These are phyloP conservation scores for Fusarium sp. DNA, from an alignment of 2,329 filamentous ascomycete genomes.

Conservation along the genomic window DNA sequence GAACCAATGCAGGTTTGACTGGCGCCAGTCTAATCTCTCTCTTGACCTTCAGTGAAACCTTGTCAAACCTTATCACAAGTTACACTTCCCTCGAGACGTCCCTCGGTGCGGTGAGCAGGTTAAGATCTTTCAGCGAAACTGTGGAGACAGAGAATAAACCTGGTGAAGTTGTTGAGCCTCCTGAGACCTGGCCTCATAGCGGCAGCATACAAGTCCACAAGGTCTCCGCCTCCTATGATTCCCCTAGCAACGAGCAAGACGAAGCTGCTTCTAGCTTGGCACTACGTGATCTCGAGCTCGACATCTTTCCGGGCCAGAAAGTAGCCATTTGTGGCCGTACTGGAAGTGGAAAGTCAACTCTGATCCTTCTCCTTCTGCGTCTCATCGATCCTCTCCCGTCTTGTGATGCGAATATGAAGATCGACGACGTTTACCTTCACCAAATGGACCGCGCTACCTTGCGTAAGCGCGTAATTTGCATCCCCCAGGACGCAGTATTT, in stretches of 20 bases:
- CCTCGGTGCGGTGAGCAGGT: conserved; percentile 30
- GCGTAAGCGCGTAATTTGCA: conserved; percentile 58
- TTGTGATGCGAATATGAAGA: conserved; percentile 45
- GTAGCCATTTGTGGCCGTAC: conserved; percentile 51
- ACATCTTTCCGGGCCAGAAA: conserved; percentile 46
- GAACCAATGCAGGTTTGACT: conserved; percentile 49
- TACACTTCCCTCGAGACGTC: conserved; percentile 41
- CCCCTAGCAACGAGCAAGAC: not conserved
- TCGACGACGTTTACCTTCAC: conserved; percentile 54
- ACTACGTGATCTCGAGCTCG: conserved; percentile 41
- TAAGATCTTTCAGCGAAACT: conserved; percentile 39
- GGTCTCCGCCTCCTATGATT: conserved; percentile 48
- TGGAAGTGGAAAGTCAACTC: conserved; percentile 56
- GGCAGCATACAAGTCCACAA: conserved; percentile 45
- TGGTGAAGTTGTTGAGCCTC: conserved; percentile 29
- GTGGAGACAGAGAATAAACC: conserved; percentile 37
- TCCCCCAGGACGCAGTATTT: conserved; percentile 65
- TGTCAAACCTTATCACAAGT: conserved; percentile 29
- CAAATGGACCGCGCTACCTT: conserved; percentile 53
- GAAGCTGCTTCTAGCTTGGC: conserved; percentile 29
- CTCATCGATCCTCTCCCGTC: conserved; percentile 52
- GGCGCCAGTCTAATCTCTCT: conserved; percentile 52
- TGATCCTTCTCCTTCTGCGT: conserved; percentile 52
- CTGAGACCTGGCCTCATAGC: conserved; percentile 44
- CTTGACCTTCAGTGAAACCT: conserved; percentile 44